Conservation (phyloP, 257 asterid species). For the Capsicum pubescens region DNA sequence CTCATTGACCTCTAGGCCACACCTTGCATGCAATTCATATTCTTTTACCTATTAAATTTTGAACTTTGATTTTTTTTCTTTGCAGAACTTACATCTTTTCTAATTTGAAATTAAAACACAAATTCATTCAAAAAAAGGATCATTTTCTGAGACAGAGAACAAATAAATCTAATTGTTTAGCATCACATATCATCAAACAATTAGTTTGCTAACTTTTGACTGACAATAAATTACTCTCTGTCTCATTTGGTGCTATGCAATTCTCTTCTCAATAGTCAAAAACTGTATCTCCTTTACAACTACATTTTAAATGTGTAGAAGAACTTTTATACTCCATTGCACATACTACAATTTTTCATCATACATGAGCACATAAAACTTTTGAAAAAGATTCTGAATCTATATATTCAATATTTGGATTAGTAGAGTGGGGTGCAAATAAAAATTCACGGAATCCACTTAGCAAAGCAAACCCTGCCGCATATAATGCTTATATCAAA, state of each 20-base stretch:
- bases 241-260: not conserved
- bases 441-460: not conserved
- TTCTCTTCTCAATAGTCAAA: not conserved
- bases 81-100: not conserved
- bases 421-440: not conserved
- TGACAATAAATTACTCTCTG: not conserved
- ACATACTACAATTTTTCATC: conserved; percentile 1
- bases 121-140: not conserved
- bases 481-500: not conserved
- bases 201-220: not conserved
- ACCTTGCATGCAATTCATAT: conserved; percentile 5
- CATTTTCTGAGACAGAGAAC: not conserved
- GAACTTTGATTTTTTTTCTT: not conserved
- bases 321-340: not conserved
- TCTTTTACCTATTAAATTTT: not conserved
- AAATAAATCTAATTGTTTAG: conserved; percentile 4
- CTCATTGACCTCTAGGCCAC: not conserved
- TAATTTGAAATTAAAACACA: conserved; percentile 10
- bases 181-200: not conserved
- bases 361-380: not conserved
- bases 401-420: not conserved
- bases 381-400: not conserved
- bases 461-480: not conserved
- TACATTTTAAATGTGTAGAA: not conserved
- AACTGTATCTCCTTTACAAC: conserved; percentile 10